phyloP scores from a whole-genome alignment of 257 asterid species.

The Mitragyna speciosa region DNA sequence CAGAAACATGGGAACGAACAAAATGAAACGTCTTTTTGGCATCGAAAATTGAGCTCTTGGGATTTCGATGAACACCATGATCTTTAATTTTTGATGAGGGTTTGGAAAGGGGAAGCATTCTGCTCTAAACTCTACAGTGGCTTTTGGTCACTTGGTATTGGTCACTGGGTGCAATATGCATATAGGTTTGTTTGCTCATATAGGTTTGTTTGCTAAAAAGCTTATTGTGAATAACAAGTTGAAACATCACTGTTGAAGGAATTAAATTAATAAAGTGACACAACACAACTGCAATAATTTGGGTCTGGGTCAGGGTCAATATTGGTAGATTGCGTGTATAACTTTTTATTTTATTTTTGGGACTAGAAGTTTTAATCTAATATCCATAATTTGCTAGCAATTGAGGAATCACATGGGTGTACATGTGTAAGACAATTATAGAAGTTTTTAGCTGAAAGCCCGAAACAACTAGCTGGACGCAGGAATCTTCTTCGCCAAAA shows the following conservation, averaged over 20 bases:
- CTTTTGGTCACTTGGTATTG: not conserved
- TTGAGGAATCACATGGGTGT: not conserved
- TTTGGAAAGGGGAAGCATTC: not conserved
- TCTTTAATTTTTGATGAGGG: not conserved
- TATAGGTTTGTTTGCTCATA: not conserved
- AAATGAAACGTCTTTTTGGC: not conserved
- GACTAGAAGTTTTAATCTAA: no score
- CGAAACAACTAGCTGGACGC: not conserved
- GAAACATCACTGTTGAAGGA: not conserved
- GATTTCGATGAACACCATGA: not conserved
- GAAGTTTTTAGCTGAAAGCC: not conserved
- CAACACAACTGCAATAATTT: not conserved
- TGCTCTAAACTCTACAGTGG: not conserved
- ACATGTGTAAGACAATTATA: not conserved
- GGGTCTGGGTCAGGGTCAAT: no score
- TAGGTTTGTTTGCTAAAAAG: not conserved
- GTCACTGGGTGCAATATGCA: not conserved
- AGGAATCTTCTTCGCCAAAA: no score
- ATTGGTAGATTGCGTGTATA: not conserved
- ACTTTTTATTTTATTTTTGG: not conserved
- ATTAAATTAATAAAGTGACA: no score
- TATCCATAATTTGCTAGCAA: not conserved
- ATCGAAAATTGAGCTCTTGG: not conserved
- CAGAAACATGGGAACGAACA: not conserved
- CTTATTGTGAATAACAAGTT: not conserved